Conservation (phyloP, 805 yeast genomes). For the Nakazawaea peltata region DNA sequence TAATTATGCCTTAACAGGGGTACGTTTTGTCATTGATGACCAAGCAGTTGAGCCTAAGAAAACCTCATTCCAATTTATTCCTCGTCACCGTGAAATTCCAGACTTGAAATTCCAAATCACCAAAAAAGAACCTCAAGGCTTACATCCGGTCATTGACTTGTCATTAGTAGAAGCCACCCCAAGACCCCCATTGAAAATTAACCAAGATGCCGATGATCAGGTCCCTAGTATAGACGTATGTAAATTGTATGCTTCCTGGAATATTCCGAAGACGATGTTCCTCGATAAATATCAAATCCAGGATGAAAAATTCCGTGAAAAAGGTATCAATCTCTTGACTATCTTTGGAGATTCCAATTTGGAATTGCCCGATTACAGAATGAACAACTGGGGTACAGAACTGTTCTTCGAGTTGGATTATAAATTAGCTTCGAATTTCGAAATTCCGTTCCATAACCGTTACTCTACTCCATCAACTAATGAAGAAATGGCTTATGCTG, state of each 20-base stretch:
- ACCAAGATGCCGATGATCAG: neutral
- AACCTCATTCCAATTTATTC: constrained; percentile 9
- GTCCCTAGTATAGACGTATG: constrained; percentile 2
- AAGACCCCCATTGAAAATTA: constrained; percentile 1
- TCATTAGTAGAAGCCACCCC: neutral
- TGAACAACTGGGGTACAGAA: constrained; percentile 10
- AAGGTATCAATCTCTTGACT: constrained; percentile 6
- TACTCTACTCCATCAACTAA: constrained; percentile 1
- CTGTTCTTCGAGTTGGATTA: constrained; percentile 4
- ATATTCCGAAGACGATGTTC: constrained; percentile 8
- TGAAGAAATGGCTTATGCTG: neutral
- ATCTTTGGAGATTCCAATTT: constrained; percentile 7
- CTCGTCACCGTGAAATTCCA: constrained; percentile 6
- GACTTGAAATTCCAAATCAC: neutral
- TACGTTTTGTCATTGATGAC: constrained; percentile 6
- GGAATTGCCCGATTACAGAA: constrained; percentile 7
- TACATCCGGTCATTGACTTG: constrained; percentile 4
- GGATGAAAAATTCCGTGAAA: constrained; percentile 2
- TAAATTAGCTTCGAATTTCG: neutral
- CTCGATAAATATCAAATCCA: constrained; percentile 8
- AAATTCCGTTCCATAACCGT: constrained; percentile 7
- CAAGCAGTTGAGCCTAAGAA: neutral
- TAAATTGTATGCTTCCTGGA: constrained; percentile 1
- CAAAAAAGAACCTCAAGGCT: constrained; percentile 1
- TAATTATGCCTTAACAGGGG: constrained; percentile 6